phyloP scores from a whole-genome alignment of 192 early-diverging fungal genomes.

The Pilobolus umbonatus region DNA sequence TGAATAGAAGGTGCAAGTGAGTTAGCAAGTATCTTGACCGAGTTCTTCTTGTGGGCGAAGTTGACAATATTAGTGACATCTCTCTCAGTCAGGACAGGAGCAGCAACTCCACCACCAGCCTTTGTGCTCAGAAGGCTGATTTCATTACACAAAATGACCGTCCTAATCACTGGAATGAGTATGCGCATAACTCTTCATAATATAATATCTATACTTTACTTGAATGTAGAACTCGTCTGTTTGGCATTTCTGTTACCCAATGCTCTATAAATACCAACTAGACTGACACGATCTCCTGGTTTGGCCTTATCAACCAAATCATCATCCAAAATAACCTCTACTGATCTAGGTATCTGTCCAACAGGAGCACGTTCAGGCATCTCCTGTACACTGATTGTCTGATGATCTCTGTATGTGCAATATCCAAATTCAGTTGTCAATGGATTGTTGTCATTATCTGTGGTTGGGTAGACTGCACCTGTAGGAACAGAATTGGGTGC shows the following conservation, averaged over 20 bases:
- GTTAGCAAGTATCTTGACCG: slow-evolving; percentile 77
- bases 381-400: slow-evolving; percentile 93
- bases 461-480: slow-evolving; percentile 84
- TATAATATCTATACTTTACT: slow-evolving; percentile 36
- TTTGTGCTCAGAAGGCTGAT: slow-evolving; percentile 69
- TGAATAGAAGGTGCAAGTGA: slow-evolving; percentile 88
- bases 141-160: slow-evolving; percentile 84
- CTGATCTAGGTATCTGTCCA: slow-evolving; percentile 86
- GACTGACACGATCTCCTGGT: slow-evolving; percentile 92
- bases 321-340: slow-evolving; percentile 94
- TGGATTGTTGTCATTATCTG: slow-evolving; percentile 88
- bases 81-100: slow-evolving; percentile 67
- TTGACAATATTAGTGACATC: slow-evolving; percentile 86
- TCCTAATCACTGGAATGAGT: slow-evolving; percentile 57
- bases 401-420: slow-evolving; percentile 86
- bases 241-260: slow-evolving; percentile 76
- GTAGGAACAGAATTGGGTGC: slow-evolving; percentile 66
- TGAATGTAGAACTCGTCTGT: slow-evolving; percentile 77
- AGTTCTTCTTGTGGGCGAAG: slow-evolving; percentile 62
- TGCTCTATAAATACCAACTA: slow-evolving; percentile 91
- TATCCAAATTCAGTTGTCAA: slow-evolving; percentile 91
- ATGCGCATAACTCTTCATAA: slow-evolving; percentile 2
- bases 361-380: slow-evolving; percentile 98
- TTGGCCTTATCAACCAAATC: slow-evolving; percentile 95
- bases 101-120: slow-evolving; percentile 68